Percentiles rank a stretch among this genome's conserved stretches.
Conservation (phyloP, 805 yeast genomes). For the Wickerhamomyces hampshirensis region DNA sequence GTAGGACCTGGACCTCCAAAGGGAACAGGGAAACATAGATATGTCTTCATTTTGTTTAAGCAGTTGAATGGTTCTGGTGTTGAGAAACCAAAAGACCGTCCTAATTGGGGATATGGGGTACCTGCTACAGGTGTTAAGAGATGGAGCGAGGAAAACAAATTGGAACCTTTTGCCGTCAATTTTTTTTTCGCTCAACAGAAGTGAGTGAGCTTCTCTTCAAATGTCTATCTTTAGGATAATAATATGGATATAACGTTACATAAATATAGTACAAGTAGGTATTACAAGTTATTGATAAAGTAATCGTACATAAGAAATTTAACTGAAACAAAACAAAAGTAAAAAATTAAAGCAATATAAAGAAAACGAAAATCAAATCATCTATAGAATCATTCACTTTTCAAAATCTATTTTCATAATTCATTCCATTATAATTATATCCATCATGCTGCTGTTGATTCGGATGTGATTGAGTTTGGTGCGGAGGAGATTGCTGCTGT, state of each 20-base stretch:
- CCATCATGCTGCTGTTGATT: background rate
- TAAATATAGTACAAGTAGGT: too few relatives aligned
- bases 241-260: too few relatives aligned
- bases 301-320: too few relatives aligned
- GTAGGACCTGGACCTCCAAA: slow-evolving; percentile 89
- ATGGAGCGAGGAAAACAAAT: slow-evolving; percentile 62
- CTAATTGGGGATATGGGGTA: slow-evolving; percentile 81
- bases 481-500: slow-evolving; percentile 1
- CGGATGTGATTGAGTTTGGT: background rate
- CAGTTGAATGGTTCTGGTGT: slow-evolving; percentile 40
- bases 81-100: slow-evolving; percentile 46
- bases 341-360: too few relatives aligned
- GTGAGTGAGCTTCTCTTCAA: too few relatives aligned
- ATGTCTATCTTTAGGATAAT: too few relatives aligned
- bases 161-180: slow-evolving; percentile 68
- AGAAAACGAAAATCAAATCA: too few relatives aligned
- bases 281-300: too few relatives aligned
- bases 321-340: too few relatives aligned
- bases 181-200: slow-evolving; percentile 77
- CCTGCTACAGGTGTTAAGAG: slow-evolving; percentile 76
- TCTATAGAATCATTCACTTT: slow-evolving; percentile 1
- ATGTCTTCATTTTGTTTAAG: slow-evolving; percentile 70
- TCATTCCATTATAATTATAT: background rate
- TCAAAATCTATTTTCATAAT: background rate
- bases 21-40: slow-evolving; percentile 82